Conservation (phyloP, 352 stramenopile genomes). For the Globisporangium acanthophoron region DNA sequence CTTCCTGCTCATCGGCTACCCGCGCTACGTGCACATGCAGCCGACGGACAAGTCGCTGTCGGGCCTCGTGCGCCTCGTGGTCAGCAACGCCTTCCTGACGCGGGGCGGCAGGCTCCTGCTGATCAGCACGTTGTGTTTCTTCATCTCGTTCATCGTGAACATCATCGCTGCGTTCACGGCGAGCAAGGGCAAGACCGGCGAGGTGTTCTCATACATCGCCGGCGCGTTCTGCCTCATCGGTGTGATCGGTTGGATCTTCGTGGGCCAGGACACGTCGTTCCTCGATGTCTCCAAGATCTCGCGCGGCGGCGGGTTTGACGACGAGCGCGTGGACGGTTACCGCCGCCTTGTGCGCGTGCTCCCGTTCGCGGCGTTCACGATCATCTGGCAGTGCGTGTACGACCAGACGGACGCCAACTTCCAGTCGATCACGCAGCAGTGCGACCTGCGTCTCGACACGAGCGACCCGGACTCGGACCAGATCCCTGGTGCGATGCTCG, state of each 20-base stretch:
- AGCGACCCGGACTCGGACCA: slow-evolving; percentile 40
- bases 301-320: slow-evolving; percentile 29
- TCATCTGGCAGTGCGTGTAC: slow-evolving; percentile 86
- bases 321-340: slow-evolving; percentile 37
- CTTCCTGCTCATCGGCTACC: slow-evolving; percentile 52
- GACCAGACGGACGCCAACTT: slow-evolving; percentile 86
- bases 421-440: slow-evolving; percentile 83
- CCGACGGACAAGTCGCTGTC: slow-evolving; percentile 69
- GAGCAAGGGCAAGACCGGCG: slow-evolving; percentile 34
- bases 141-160: slow-evolving; percentile 59
- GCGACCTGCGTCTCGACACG: slow-evolving; percentile 50
- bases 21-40: slow-evolving; percentile 69
- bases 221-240: slow-evolving; percentile 58
- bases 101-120: slow-evolving; percentile 70
- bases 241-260: slow-evolving; percentile 80
- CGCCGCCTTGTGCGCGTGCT: slow-evolving; percentile 44
- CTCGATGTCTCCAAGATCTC: slow-evolving; percentile 34
- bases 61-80: slow-evolving; percentile 63
- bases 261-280: slow-evolving; percentile 66
- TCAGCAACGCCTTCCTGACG: slow-evolving; percentile 64
- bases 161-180: slow-evolving; percentile 66
- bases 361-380: slow-evolving; percentile 62
- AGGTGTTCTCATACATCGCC: slow-evolving; percentile 71
- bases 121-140: slow-evolving; percentile 61
- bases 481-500: slow-evolving; percentile 67